phyloP scores from a whole-genome alignment of 495 filamentous ascomycete genomes.

The Chaetomium cochliodes region DNA sequence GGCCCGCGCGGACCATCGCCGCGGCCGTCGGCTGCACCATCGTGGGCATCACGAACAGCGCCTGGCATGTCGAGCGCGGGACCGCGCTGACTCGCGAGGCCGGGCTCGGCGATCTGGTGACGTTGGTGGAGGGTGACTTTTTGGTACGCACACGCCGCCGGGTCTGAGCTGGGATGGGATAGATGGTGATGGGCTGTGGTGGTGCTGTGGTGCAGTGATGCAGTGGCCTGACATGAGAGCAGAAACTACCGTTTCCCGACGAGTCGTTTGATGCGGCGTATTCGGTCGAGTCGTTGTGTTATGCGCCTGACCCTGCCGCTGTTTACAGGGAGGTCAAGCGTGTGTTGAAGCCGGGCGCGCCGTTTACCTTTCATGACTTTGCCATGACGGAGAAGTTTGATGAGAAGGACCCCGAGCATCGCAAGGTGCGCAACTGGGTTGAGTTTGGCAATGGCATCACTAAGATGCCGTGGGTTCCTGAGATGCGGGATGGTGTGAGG shows the following conservation, averaged over 20 bases:
- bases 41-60: slow-evolving; percentile 26
- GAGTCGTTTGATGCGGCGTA: slow-evolving; percentile 28
- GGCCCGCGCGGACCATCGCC: slow-evolving; percentile 23
- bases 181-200: neutral
- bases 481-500: slow-evolving; percentile 21
- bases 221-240: neutral
- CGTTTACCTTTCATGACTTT: slow-evolving; percentile 24
- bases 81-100: slow-evolving; percentile 18
- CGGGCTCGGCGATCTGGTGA: slow-evolving; percentile 17
- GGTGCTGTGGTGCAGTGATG: neutral
- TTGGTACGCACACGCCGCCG: slow-evolving; percentile 8
- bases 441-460: slow-evolving; percentile 28
- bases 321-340: slow-evolving; percentile 26
- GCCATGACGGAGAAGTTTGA: slow-evolving; percentile 30
- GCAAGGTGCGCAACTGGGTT: slow-evolving; percentile 26
- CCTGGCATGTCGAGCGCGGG: slow-evolving; percentile 27
- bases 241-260: slow-evolving; percentile 29
- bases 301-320: slow-evolving; percentile 16
- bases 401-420: slow-evolving; percentile 15
- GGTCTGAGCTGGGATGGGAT: no score
- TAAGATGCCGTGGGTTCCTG: slow-evolving; percentile 22
- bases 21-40: slow-evolving; percentile 14
- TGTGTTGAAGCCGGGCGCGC: slow-evolving; percentile 27
- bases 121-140: slow-evolving; percentile 19
- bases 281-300: slow-evolving; percentile 26